These are phyloP conservation scores for Cnidoscolus chayamansa DNA, from an alignment of 441 rosid genomes.

Conservation along the genomic window DNA sequence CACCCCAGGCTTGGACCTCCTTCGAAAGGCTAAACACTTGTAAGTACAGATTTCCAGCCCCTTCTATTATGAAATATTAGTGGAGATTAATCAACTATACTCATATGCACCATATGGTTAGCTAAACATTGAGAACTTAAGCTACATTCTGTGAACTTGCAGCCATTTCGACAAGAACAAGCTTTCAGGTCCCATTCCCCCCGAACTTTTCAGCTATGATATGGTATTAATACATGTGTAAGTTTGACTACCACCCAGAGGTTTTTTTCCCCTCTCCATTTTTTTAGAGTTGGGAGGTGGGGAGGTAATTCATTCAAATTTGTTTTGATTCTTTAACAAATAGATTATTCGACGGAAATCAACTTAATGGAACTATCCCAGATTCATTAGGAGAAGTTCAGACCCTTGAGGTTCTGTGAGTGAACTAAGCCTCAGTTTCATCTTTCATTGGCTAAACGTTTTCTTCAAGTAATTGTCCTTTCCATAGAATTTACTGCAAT, in stretches of 20 bases:
- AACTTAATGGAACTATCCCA: constrained; percentile 67
- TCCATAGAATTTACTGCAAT: constrained; percentile 5
- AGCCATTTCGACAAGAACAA: constrained; percentile 95
- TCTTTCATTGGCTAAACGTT: background rate
- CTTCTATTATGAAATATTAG: background rate
- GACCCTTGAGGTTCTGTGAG: constrained; percentile 99
- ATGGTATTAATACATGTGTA: constrained; percentile 90
- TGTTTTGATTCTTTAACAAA: constrained; percentile 12
- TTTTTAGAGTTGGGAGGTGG: no score
- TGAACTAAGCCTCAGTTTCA: constrained; percentile 24
- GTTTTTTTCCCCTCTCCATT: background rate
- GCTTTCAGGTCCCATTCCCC: constrained; percentile 85
- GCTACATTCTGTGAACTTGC: constrained; percentile 24
- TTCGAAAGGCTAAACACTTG: constrained; percentile 85
- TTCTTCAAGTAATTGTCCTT: background rate
- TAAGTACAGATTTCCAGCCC: constrained; percentile 34
- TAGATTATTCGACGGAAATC: constrained; percentile 87
- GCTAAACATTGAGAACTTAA: background rate
- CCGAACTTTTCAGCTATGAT: constrained; percentile 63
- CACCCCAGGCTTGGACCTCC: constrained; percentile 76
- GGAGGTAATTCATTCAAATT: background rate
- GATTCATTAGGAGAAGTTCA: constrained; percentile 59
- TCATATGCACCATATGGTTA: background rate
- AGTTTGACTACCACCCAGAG: constrained; percentile 28
- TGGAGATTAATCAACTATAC: background rate